Conservation (phyloP, 805 yeast genomes). For the Saturnispora sanitii region DNA sequence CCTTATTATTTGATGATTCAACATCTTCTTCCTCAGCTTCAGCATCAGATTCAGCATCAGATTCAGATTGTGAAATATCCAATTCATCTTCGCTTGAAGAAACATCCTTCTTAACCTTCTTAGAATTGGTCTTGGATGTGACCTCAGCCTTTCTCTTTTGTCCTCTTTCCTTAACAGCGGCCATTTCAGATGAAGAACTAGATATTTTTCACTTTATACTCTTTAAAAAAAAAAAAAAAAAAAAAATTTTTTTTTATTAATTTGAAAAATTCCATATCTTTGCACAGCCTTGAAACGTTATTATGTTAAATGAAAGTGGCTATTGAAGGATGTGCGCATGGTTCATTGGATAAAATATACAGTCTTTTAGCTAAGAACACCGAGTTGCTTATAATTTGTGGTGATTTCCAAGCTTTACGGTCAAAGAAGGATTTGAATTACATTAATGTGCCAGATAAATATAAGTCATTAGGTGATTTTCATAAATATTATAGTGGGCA, state of each 20-base stretch:
- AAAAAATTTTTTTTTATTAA: neutral
- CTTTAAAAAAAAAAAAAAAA: neutral
- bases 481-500: constrained; percentile 55
- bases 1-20: constrained; percentile 11
- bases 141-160: constrained; percentile 17
- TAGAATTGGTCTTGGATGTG: constrained; percentile 6
- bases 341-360: constrained; percentile 58
- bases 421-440: constrained; percentile 52
- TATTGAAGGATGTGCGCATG: constrained; percentile 87
- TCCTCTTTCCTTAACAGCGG: constrained; percentile 16
- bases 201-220: constrained; percentile 3
- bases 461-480: constrained; percentile 69
- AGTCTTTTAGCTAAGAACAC: constrained; percentile 24
- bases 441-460: constrained; percentile 74
- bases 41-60: constrained; percentile 24
- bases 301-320: constrained; percentile 35
- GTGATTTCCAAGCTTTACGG: constrained; percentile 84
- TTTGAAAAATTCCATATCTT: neutral
- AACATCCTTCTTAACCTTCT: constrained; percentile 24
- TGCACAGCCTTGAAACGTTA: constrained; percentile 1
- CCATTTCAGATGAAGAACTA: constrained; percentile 11
- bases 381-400: constrained; percentile 68
- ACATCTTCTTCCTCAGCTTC: constrained; percentile 25
- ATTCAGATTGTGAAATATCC: constrained; percentile 19
- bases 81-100: constrained; percentile 22